Conservation (phyloP, 2,329 filamentous ascomycete species). For the Verticillium nubilum region DNA sequence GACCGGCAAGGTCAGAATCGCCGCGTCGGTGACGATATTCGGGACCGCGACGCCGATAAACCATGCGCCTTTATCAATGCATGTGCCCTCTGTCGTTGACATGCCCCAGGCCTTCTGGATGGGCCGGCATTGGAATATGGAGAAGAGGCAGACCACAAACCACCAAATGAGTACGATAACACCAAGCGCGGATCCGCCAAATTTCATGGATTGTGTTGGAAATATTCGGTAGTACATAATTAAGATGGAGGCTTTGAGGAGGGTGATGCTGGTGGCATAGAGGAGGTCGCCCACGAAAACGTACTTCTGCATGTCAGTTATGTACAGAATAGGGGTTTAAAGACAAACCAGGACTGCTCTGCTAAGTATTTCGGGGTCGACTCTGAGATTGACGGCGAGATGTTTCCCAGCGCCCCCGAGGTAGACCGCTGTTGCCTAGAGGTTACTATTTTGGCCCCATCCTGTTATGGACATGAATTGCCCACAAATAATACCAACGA, state of each 20-base stretch:
- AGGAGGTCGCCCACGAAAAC: constrained; percentile 5
- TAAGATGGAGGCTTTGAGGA: constrained; percentile 10
- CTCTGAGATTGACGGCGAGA: too few species aligned
- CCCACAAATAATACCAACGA: constrained; percentile 4
- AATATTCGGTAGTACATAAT: constrained; percentile 13
- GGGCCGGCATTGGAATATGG: constrained; percentile 33
- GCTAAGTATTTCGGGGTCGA: too few species aligned
- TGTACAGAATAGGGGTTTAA: too few species aligned
- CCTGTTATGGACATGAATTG: neutral
- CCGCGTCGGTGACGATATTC: constrained; percentile 31
- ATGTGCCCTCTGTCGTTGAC: constrained; percentile 24
- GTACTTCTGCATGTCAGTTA: neutral
- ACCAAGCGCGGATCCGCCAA: constrained; percentile 7
- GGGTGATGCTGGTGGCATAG: constrained; percentile 7
- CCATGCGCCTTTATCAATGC: constrained; percentile 30
- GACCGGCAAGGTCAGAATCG: constrained; percentile 21
- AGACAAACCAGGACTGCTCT: too few species aligned
- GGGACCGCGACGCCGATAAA: constrained; percentile 39
- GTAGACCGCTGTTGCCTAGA: neutral
- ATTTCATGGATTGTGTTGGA: constrained; percentile 3
- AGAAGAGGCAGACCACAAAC: constrained; percentile 17
- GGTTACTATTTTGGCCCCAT: constrained; percentile 1
- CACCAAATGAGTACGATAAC: constrained; percentile 9
- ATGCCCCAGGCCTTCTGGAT: constrained; percentile 27
- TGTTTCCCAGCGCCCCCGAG: too few species aligned